Base-by-base conservation (phyloP, 129 eudicot species). In the Tagetes patula region DNA sequence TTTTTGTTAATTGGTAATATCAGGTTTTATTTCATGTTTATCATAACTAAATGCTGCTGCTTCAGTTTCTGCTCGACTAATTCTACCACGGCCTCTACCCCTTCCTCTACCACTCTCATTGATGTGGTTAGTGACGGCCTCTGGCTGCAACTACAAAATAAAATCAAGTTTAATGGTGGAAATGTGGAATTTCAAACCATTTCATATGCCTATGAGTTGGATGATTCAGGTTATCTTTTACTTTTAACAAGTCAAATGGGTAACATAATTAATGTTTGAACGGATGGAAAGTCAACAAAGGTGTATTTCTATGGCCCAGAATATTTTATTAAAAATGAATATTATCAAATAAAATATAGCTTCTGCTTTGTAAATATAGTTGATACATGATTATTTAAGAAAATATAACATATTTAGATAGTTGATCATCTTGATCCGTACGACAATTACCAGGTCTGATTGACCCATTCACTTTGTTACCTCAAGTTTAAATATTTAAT, bases 101-200 rank as follows among this genome's bases (percentile, higher is more conserved):
- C 88, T 83, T 72, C 96, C 96, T 62, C 89, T 76, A 48, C 88
- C 87, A 76, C 74, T 72, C 67, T 84, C 71, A 42, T 80, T 77
- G 52, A 70, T 37, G 41, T 83, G 81, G 43, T 20, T 20, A 20
- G 27, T 20, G 27, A 71, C 65, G 42, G 75, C 48, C 62, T 85
- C 85, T 34, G 43, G 61, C 88, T 86, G 84, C 69, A 79, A 45
- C 9, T 45, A 8, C 49, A 45, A 8, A 55, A 41, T 5, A 55
- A 13, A 50, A 14, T 50, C 56, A 12, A 50, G 4, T 12, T 13
- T 58, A 6, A 27, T 54, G 41, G n/a, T 60, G 31, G 31, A 36
- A 11, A 32, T 33, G 27, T 39, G 41, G 41, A 39, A 43, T 2
- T 37, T 38, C 45, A 13, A 38, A 36, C 43, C 30, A 62, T 62